Evolutionary conservation across 2,329 filamentous ascomycete genomes (phyloP).

Genomic region (Fusarium austroafricanum): DNA sequence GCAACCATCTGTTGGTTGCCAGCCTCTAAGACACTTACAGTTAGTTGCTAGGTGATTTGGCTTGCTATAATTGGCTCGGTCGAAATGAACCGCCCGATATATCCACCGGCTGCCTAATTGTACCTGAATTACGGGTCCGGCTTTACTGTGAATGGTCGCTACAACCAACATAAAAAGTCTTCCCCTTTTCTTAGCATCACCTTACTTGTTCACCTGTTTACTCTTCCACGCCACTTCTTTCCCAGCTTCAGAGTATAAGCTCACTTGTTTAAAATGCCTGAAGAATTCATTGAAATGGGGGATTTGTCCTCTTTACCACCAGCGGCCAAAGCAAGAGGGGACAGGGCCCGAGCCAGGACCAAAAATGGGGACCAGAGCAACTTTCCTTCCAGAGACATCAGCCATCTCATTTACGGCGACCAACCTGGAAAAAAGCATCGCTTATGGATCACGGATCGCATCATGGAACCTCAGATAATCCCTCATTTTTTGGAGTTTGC

Average conservation of each 20-base stretch:
- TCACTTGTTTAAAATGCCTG: not conserved
- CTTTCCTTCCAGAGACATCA: not conserved
- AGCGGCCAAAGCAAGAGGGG: not conserved
- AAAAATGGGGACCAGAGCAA: no score
- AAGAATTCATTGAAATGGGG: no score
- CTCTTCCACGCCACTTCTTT: no score
- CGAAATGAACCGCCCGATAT: not conserved
- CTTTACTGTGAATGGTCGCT: not conserved
- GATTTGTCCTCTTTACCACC: no score
- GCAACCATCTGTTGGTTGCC: not conserved
- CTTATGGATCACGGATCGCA: conserved; percentile 41
- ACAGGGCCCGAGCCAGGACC: not conserved
- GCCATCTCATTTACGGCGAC: not conserved
- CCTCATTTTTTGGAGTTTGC: conserved; percentile 38
- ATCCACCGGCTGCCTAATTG: not conserved
- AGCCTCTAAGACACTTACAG: not conserved
- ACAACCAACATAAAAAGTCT: not conserved
- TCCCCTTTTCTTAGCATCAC: not conserved
- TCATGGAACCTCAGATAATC: conserved; percentile 42
- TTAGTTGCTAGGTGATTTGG: not conserved
- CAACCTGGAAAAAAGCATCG: not conserved
- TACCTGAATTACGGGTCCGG: conserved; percentile 1
- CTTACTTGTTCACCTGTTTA: not conserved
- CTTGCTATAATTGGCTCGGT: not conserved
- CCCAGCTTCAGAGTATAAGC: no score